A percentile compares a stretch with the other conserved stretches of the same genome.
Conservation (phyloP, 495 filamentous ascomycete genomes). For the Aspergillus diversus region DNA sequence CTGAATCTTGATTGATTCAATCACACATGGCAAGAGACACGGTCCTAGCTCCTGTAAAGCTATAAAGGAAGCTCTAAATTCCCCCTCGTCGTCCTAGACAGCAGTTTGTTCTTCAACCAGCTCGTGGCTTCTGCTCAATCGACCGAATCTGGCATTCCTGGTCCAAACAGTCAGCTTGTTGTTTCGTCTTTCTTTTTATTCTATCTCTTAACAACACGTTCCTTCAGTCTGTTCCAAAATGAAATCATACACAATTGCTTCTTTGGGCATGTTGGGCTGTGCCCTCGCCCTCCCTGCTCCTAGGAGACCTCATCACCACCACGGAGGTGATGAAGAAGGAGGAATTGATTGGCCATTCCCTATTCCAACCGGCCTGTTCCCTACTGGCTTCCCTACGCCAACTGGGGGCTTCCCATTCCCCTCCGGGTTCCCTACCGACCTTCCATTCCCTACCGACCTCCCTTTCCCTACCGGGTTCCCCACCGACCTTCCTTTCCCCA, state of each 20-base stretch:
- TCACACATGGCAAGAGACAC: background rate
- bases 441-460: background rate
- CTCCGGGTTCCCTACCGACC: background rate
- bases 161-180: slow-evolving; percentile 6
- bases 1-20: background rate
- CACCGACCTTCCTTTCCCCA: background rate
- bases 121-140: slow-evolving; percentile 5
- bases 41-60: background rate
- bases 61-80: slow-evolving; percentile 19
- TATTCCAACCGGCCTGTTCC: slow-evolving; percentile 11
- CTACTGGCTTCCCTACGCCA: slow-evolving; percentile 8
- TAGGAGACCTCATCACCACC: slow-evolving; percentile 1
- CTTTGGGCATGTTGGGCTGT: slow-evolving; percentile 23
- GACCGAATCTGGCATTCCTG: slow-evolving; percentile 23
- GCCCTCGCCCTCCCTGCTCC: slow-evolving; percentile 26
- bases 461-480: background rate
- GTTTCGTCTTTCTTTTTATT: slow-evolving; percentile 9
- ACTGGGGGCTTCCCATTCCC: slow-evolving; percentile 4
- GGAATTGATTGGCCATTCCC: slow-evolving; percentile 6
- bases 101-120: slow-evolving; percentile 2
- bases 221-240: slow-evolving; percentile 21
- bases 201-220: background rate
- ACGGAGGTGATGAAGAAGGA: slow-evolving; percentile 4
- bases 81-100: background rate
- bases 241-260: slow-evolving; percentile 22